Base-by-base conservation (phyloP, 768 basidiomycete genomes). In the Arthromyces matolae region DNA sequence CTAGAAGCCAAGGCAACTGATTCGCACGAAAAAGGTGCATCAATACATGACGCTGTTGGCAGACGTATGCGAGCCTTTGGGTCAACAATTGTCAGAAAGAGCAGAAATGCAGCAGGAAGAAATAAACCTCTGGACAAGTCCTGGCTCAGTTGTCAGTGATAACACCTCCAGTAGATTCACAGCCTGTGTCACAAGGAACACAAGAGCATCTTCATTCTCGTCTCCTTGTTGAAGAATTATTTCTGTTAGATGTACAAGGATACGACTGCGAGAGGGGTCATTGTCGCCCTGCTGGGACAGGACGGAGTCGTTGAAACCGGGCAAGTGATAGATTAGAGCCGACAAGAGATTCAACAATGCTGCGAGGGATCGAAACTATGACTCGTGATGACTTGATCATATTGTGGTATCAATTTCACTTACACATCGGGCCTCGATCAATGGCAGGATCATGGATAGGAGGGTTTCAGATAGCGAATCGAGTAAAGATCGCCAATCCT, bases 341-440 rank as follows among this genome's bases (percentile, higher is more conserved):
- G 69, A 66, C 34, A 85, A 53, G 35, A 89, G 62, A 58, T 79
- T 71, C 12, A 88, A 64, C 27, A 85, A 60, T 28, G 78, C 74
- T 3, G 72, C 64, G 27, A 86, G 58, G 14, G 73, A 68, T 35
- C 58, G 28, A 24, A 74, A 61, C 83, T 85, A 45, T 18, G 47
- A 47, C 40, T 38, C 43, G 50, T 59, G 39, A 56, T 49, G 19
- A 54, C 45, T 52, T 35, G 34, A 42, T 42, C 45, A 29, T 19
- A 20, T 25, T n/a, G 31, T 38, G 14, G 13, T 13, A 1, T 16
- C 39, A 31, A 38, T 36, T 39, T 19, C 6, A 61, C 77, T 59
- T 53, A 81, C 83, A 52, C 71, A 58, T 45, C 72, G 58, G 37
- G 66, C 61, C 12, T 53, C 51, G 29, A 62, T 62, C 19, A 83